phyloP scores from a whole-genome alignment of 2,329 filamentous ascomycete species.

The Cytospora chrysosperma region DNA sequence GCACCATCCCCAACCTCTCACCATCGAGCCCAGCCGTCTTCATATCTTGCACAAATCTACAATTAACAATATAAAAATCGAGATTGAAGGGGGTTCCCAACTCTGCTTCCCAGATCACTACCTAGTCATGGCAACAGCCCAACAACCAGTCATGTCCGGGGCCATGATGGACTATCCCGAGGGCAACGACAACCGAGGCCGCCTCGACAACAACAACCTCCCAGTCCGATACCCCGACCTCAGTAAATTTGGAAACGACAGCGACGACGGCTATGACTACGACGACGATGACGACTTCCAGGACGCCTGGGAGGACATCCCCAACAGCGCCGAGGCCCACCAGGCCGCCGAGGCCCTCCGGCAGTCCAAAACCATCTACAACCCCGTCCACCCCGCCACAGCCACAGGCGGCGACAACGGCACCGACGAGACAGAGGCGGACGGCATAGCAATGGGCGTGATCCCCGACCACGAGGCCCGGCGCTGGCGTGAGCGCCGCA shows the following conservation, averaged over 20 bases:
- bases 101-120: too few relatives aligned
- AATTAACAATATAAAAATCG: neutral
- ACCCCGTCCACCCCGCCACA: slow-evolving; percentile 6
- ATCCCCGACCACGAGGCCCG: slow-evolving; percentile 7
- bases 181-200: neutral
- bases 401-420: slow-evolving; percentile 10
- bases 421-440: slow-evolving; percentile 11
- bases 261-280: neutral
- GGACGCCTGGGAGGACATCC: neutral
- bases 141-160: neutral
- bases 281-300: neutral
- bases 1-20: neutral
- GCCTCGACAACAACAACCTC: neutral
- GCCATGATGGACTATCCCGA: neutral
- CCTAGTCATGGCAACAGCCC: neutral
- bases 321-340: neutral
- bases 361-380: slow-evolving; percentile 6
- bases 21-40: neutral
- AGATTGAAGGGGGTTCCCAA: neutral
- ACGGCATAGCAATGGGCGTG: slow-evolving; percentile 17
- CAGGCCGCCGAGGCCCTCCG: neutral
- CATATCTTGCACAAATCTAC: neutral
- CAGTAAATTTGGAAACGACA: too few relatives aligned
- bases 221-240: too few relatives aligned
- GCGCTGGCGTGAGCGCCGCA: slow-evolving; percentile 18